These are phyloP conservation scores for Infundibulicybe gibba DNA, from an alignment of 768 basidiomycete genomes.

Conservation along the genomic window DNA sequence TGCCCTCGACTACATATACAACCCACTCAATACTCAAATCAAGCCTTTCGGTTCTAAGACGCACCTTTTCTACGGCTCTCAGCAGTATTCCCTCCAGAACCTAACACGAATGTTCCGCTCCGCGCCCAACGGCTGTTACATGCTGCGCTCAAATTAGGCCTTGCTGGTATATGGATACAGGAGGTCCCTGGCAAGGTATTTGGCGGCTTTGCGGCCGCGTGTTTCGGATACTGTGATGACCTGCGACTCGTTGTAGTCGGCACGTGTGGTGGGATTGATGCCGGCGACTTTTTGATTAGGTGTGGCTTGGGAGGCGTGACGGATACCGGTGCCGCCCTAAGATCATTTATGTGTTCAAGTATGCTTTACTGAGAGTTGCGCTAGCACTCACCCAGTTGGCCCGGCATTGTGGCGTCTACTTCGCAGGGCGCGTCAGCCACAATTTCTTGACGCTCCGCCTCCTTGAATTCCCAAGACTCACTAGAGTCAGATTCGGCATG, in stretches of 20 bases:
- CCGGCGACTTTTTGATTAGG: constrained; percentile 82
- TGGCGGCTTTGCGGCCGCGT: constrained; percentile 88
- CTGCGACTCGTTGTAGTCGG: constrained; percentile 81
- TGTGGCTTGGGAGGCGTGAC: constrained; percentile 61
- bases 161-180: constrained; percentile 94
- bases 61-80: constrained; percentile 82
- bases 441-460: constrained; percentile 77
- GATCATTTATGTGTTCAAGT: constrained; percentile 55
- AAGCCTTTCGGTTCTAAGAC: constrained; percentile 6
- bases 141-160: constrained; percentile 85
- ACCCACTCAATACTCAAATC: constrained; percentile 5
- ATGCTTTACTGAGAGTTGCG: not conserved
- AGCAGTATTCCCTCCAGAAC: constrained; percentile 86
- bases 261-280: constrained; percentile 71
- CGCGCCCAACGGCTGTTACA: constrained; percentile 76
- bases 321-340: constrained; percentile 83
- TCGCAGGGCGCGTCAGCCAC: constrained; percentile 84
- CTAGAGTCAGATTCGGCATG: too few relatives aligned
- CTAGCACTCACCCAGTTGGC: constrained; percentile 78
- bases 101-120: constrained; percentile 93
- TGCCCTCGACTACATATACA: constrained; percentile 50
- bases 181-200: constrained; percentile 87
- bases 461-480: constrained; percentile 84
- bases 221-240: constrained; percentile 97
- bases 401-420: constrained; percentile 87